These are phyloP conservation scores for Glycine soja DNA, from an alignment of 306 rosid genomes.

Conservation along the genomic window DNA sequence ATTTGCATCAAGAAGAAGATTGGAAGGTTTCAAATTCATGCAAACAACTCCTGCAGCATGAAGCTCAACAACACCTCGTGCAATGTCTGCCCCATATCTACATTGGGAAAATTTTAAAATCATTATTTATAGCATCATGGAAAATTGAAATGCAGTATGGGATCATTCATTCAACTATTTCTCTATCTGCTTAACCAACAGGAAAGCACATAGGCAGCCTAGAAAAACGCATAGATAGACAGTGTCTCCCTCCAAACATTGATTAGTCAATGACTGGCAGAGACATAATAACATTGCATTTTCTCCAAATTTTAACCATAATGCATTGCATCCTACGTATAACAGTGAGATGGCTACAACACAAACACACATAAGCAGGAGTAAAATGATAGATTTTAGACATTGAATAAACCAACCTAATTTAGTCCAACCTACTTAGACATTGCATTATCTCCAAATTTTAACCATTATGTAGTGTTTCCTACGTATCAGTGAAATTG, in stretches of 20 bases:
- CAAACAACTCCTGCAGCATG: conserved; percentile 97
- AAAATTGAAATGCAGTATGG: conserved; percentile 18
- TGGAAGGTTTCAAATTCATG: conserved; percentile 98
- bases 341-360: not conserved
- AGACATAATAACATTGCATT: not conserved
- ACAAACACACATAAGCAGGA: not conserved
- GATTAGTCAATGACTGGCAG: not conserved
- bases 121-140: conserved; percentile 30
- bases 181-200: conserved; percentile 9
- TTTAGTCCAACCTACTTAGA: conserved; percentile 1
- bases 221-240: conserved; percentile 3
- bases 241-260: conserved; percentile 8
- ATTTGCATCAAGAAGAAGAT: conserved; percentile 88
- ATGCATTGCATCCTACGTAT: conserved; percentile 7
- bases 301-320: conserved; percentile 28
- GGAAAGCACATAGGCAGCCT: conserved; percentile 24
- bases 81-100: conserved; percentile 97
- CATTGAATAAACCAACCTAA: not conserved
- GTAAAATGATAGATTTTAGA: not conserved
- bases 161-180: conserved; percentile 33
- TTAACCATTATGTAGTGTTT: conserved; percentile 28
- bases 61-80: conserved; percentile 97
- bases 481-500: conserved; percentile 12
- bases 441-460: conserved; percentile 25
- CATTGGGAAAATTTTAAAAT: conserved; percentile 51